Base-by-base conservation (phyloP, 257 asterid genomes). In the Solanum chaucha region DNA sequence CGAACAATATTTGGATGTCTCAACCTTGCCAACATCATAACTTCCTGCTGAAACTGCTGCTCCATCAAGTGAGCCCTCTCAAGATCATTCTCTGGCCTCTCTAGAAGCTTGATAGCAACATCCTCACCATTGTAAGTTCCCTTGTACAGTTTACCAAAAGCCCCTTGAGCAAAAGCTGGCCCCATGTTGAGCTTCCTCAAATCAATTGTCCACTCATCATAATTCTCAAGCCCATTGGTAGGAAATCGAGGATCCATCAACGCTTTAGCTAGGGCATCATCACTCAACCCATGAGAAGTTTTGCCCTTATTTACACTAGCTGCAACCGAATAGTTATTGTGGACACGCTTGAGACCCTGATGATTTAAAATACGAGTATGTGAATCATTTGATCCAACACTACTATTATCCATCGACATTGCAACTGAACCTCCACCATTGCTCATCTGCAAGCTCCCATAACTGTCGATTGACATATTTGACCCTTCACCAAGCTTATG, bases 31-130 rank as follows among this genome's bases (percentile, higher is more conserved):
- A 97, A 88, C 99, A 97, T 97, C 99, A 95, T 97, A 7, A 97
- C 98, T 91, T 97, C 98, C 89, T 97, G 99, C 82, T 97, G 98
- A 91, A 97, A 97, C 88, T 94, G 98, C 86, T 97, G 98, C 90
- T 97, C 98, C 99, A 97, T 97, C 89, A 95, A 90, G 10, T 92
- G 97, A 32, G 97, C 98, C 90, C 94, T 94, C 91, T 96, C 98
- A 5, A 24, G 87, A 77, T 97, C 98, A 89, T 94, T 92, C 89
- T 93, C 99, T 1, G 98, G 98, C 93, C 87, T 97, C 93, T 97
- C 99, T 87, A 97, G 88, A 85, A 97, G 98, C 94, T 97, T 97
- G 75, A 97, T 95, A 14, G 99, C 99, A 85, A 97, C 98, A 92
- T 95, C 98, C 88, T 91, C 98, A 8, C 98, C 97, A 87, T 95